Base-by-base conservation (phyloP, 352 stramenopile species). In the Phytophthora pistaciae region DNA sequence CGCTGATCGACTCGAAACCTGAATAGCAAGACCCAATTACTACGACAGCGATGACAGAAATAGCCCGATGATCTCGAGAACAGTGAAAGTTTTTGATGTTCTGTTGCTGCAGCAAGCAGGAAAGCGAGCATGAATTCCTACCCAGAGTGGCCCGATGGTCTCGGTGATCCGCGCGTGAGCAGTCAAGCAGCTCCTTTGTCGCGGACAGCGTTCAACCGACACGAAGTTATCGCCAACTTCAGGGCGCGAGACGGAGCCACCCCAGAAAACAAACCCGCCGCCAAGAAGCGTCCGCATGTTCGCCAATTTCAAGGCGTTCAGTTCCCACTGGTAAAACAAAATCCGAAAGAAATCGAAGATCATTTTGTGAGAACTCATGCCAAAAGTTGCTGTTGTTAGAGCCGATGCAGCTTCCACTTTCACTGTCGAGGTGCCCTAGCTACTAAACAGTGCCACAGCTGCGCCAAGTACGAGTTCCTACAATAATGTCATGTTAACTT, bases 401-500 rank as follows among this genome's bases (percentile, higher is more conserved):
- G 60, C 49, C 69, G 72, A 49, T 92, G 85, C 36, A 90, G 79
- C 53, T 91, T 91, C 36, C 74, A 89, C 53, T 68, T 92, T 20
- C 55, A 72, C 3, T 93, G 88, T 58, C 76, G 64, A 29, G 64
- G 64, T 6, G 83, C 60, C 3, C 23, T 74, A 9, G 88, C 85
- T 18, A 93, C 84, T 7, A 90, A 80, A 46, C 85, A 90, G 40
- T 95, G 88, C 49, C 80, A 87, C 38, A 84, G 77, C 57, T 95
- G 88, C 59, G 65, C 78, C 59, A 90, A 91, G 88, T 93, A 79
- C 29, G 68, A 54, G 27, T 16, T 27, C 21, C 29, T 36, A 3
- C 29, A 36, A 21, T 13, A 36, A 21, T 13, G 21, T 56, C 8
- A 27, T 18, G 52, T 53, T 25, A 13, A 0, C 3, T 29, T 29